Base-by-base conservation (phyloP, 2,329 filamentous ascomycete species). In the Waltergamsia citrina region DNA sequence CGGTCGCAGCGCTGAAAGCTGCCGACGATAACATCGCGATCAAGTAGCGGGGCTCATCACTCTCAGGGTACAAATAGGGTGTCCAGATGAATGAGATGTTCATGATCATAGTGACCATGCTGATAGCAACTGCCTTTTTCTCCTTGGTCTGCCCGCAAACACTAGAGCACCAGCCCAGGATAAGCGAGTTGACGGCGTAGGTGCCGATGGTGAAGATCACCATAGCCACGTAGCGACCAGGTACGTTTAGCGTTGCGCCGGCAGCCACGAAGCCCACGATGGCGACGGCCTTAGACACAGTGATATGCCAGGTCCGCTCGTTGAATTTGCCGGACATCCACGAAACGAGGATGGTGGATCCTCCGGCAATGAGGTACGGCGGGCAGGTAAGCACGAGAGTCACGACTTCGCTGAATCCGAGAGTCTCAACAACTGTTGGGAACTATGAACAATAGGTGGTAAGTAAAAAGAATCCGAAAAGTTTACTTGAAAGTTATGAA, bases 341-440 rank as follows among this genome's bases (percentile, higher is more conserved):
- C 1, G 45, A 48, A 2, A 42, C 36, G 8, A 42, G 33, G 26
- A 52, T 44, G 16, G 47, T 47, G 19, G 48, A 39, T 27, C 36
- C 39, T 7, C 49, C 50, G 19, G 50, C 47, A 19, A 52, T n/a
- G n/a, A n/a, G n/a, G n/a, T n/a, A n/a, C n/a, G n/a, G n/a, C n/a
- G n/a, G n/a, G n/a, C n/a, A n/a, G 18, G 64, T 69, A 4, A 71
- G 54, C 3, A 66, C 57, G 4, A 71, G 53, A 0, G 65, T 68
- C 22, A 67, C 52, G 3, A 60, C 67, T 0, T 44, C 53, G 33
- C 48, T 53, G 48, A 67, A 69, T 0, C 63, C 62, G 1, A 71
- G 58, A n/a, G 45, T 41, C 11, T 42, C 41, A 21, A 41, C 39
- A 4, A 41, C 38, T 17, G 39, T 41, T 2, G 39, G 39, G 19